These are phyloP conservation scores for Meira nashicola DNA, from an alignment of 1,284 basidiomycete genomes.

Conservation along the genomic window DNA sequence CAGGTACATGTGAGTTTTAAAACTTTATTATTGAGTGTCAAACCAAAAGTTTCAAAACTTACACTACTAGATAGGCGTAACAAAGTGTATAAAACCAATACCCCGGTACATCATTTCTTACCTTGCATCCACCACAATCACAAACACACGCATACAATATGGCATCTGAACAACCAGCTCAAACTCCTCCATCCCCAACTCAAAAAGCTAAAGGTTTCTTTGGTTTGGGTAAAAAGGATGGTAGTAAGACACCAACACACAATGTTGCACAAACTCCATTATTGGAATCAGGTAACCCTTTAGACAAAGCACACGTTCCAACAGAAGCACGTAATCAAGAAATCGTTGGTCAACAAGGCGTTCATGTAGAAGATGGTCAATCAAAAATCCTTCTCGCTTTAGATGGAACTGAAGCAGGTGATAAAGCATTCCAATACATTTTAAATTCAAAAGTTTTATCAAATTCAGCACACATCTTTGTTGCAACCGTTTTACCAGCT, in stretches of 20 bases:
- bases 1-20: too few species aligned
- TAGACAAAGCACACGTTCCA: slow-evolving; percentile 40
- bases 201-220: slow-evolving; percentile 11
- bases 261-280: slow-evolving; percentile 43
- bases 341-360: slow-evolving; percentile 40
- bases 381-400: slow-evolving; percentile 45
- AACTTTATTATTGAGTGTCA: too few species aligned
- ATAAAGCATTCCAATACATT: slow-evolving; percentile 43
- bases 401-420: slow-evolving; percentile 48
- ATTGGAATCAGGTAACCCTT: slow-evolving; percentile 44
- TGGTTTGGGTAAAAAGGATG: slow-evolving; percentile 14
- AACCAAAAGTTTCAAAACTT: too few species aligned
- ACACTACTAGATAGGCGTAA: too few species aligned
- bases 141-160: neutral
- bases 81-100: neutral
- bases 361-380: slow-evolving; percentile 21
- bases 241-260: slow-evolving; percentile 13
- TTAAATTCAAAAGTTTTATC: slow-evolving; percentile 33
- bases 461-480: slow-evolving; percentile 40
- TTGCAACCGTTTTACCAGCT: slow-evolving; percentile 44
- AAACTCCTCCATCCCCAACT: slow-evolving; percentile 9
- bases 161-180: neutral
- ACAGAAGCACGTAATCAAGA: slow-evolving; percentile 46
- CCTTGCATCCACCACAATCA: neutral
- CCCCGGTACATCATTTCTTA: neutral